These are phyloP conservation scores for Paraphaeosphaeria sporulosa DNA, from an alignment of 2,329 filamentous ascomycete species.

Conservation along the genomic window DNA sequence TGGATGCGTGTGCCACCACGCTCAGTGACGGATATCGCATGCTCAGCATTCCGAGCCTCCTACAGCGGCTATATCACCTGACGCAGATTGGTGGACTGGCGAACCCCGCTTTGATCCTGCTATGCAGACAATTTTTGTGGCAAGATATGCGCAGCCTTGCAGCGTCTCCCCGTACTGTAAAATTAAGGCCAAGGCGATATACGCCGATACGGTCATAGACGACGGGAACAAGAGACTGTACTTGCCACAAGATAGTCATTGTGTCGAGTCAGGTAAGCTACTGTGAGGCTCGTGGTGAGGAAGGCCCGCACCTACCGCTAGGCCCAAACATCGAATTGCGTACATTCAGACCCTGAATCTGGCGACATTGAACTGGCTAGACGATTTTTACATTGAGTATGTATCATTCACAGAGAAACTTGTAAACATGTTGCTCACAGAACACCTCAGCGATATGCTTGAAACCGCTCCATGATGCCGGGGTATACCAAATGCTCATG, in stretches of 20 bases:
- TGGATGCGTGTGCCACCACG: background rate
- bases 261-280: background rate
- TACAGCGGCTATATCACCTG: background rate
- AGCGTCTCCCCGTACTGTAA: background rate
- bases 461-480: slow-evolving; percentile 8
- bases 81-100: background rate
- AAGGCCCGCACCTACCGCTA: background rate
- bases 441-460: background rate
- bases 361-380: background rate
- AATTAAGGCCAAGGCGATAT: background rate
- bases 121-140: background rate
- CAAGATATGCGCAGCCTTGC: background rate
- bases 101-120: background rate
- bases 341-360: background rate
- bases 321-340: background rate
- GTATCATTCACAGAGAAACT: background rate
- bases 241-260: background rate
- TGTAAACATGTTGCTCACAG: background rate
- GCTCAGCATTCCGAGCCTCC: background rate
- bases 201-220: background rate
- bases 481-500: slow-evolving; percentile 13
- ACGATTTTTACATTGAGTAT: background rate
- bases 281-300: background rate
- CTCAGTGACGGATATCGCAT: background rate
- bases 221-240: background rate